Evolutionary conservation across 2,329 filamentous ascomycete species (phyloP).

Genomic region (Aspergillus calidoustus): DNA sequence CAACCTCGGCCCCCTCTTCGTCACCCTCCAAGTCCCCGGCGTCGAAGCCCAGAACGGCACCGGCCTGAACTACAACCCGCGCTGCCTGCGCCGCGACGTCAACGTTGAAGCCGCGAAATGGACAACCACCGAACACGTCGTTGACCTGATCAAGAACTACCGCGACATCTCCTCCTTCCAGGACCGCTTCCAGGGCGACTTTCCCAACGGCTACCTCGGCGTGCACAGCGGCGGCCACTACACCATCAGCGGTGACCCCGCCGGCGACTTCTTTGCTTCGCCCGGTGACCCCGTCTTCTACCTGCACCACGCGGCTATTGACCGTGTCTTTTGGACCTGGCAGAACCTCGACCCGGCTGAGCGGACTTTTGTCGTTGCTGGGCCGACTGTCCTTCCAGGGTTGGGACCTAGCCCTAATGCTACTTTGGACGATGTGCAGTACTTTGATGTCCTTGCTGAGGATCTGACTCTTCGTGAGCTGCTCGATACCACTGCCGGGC

Average conservation of each 20-base stretch:
- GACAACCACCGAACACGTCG: slow-evolving; percentile 25
- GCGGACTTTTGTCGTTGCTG: slow-evolving; percentile 50
- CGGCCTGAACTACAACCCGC: slow-evolving; percentile 36
- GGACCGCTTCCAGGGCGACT: slow-evolving; percentile 27
- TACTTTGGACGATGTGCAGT: slow-evolving; percentile 50
- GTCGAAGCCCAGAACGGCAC: slow-evolving; percentile 22
- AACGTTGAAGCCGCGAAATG: slow-evolving; percentile 22
- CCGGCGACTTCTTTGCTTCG: slow-evolving; percentile 32
- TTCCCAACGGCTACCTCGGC: slow-evolving; percentile 41
- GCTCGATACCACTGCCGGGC: slow-evolving; percentile 51
- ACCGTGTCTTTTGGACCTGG: slow-evolving; percentile 24
- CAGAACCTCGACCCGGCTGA: slow-evolving; percentile 49
- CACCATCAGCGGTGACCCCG: slow-evolving; percentile 50
- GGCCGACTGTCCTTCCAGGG: slow-evolving; percentile 37
- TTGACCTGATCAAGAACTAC: slow-evolving; percentile 26
- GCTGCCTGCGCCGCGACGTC: slow-evolving; percentile 37
- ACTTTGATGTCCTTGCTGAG: slow-evolving; percentile 34
- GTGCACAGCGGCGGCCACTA: slow-evolving; percentile 54
- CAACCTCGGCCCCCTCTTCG: slow-evolving; percentile 35
- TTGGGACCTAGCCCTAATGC: slow-evolving; percentile 37
- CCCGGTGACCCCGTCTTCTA: slow-evolving; percentile 22
- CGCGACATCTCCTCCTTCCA: slow-evolving; percentile 31
- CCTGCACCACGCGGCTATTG: slow-evolving; percentile 20
- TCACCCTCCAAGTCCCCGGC: slow-evolving; percentile 22
- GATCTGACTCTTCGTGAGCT: slow-evolving; percentile 42